Percentiles rank a stretch among this genome's conserved stretches.
These are phyloP conservation scores for Chrysopogon serrulatus DNA, from an alignment of 176 grass and related monocot species.

Conservation along the genomic window DNA sequence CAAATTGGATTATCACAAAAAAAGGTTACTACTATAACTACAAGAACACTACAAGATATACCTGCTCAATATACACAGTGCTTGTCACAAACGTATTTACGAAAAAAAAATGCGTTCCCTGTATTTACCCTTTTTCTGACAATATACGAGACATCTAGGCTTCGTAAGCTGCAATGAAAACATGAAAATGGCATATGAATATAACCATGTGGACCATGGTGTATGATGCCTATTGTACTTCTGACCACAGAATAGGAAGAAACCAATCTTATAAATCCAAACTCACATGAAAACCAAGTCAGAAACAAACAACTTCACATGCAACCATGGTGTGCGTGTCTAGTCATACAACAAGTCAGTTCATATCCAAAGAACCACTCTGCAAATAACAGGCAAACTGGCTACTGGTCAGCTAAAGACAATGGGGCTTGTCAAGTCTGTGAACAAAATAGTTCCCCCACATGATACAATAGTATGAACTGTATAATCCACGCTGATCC, in stretches of 20 bases:
- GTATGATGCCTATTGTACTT: neutral
- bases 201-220: neutral
- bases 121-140: neutral
- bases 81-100: neutral
- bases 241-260: neutral
- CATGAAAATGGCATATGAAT: neutral
- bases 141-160: neutral
- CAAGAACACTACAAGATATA: neutral
- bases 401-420: neutral
- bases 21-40: neutral
- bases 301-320: neutral
- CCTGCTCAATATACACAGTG: neutral
- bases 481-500: neutral
- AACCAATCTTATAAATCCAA: neutral
- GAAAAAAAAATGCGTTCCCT: neutral
- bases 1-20: neutral
- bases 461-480: neutral
- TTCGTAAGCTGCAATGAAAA: neutral
- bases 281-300: neutral
- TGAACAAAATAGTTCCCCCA: slow-evolving; percentile 13
- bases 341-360: neutral
- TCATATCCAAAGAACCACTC: neutral
- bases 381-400: slow-evolving; percentile 16
- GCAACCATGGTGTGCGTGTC: neutral
- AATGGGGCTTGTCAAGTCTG: neutral